Evolutionary conservation across 116 monocot species (phyloP).

Genomic region (Phalaenopsis hybrid): DNA sequence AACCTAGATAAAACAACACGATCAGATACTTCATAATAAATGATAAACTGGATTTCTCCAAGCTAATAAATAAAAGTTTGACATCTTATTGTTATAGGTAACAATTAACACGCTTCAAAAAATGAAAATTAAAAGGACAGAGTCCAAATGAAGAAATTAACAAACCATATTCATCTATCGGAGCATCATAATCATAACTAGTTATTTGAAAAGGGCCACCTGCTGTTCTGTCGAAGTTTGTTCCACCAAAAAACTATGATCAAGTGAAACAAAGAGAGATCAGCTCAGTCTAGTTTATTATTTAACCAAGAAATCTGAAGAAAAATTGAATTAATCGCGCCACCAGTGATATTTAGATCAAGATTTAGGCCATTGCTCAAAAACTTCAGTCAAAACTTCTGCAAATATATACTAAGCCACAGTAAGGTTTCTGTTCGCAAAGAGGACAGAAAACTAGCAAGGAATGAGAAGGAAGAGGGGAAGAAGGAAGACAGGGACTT

Average conservation of each 20-base stretch:
- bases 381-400: neutral
- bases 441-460: neutral
- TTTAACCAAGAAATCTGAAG: neutral
- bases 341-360: neutral
- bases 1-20: constrained; percentile 27
- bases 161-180: constrained; percentile 80
- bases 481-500: neutral
- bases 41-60: neutral
- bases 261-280: constrained; percentile 11
- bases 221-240: constrained; percentile 65
- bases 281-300: neutral
- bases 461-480: neutral
- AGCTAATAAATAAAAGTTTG: neutral
- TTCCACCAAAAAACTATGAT: constrained; percentile 72
- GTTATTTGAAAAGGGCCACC: constrained; percentile 67
- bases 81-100: neutral
- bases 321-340: neutral
- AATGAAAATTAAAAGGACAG: neutral
- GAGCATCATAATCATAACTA: constrained; percentile 85
- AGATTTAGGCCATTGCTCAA: neutral
- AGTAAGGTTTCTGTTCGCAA: neutral
- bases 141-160: constrained; percentile 7
- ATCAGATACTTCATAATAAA: neutral
- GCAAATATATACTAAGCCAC: neutral
- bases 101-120: neutral